Base-by-base conservation (phyloP, 2,329 filamentous ascomycete genomes). In the Colletotrichum lindemuthianum region DNA sequence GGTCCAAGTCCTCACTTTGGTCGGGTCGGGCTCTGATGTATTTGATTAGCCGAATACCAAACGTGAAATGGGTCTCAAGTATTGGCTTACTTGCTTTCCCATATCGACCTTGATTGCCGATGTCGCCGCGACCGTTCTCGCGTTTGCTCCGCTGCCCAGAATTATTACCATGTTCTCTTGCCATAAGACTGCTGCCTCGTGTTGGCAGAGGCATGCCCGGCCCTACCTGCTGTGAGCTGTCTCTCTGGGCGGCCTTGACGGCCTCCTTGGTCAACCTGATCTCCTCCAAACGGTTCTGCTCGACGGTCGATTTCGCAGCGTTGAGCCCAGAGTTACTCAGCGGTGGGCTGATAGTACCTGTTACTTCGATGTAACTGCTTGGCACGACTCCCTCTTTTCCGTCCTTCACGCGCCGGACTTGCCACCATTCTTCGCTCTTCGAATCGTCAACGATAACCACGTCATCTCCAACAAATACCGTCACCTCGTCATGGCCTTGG, bases 401-500 rank as follows among this genome's bases (percentile, higher is more conserved):
- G 74, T 93, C 98, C 80, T 93, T 96, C 68, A 97, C 74, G 40
- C 94, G 88, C 65, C 92, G 88, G 40, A 99, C 93, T 82, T 96
- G 93, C 95, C 96, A 98, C 96, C 96, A 99, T 75, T 99, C 96
- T 64, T 97, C 93, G 67, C 94, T 97, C 78, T 94, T 96, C 39
- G 84, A 88, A 73, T 97, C 93, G 74, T 99, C 95, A 60, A 98
- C 77, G 58, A 99, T 83, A 47, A 97, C 81, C 44, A 99, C 95
- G 73, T 99, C 95, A 73, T 99, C 96, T 44, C 91, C 96, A 24
- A 91, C 86, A 33, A 87, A 89, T 50, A 99, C 96, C 0, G 93
- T 97, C 51, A 99, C 95, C 78, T 99, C 96, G 72, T 99, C 96
- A 8, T 97, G 92, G 40, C 94, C 94, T 75, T 98, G 95, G 0